A percentile compares a stretch with the other conserved stretches of the same genome.
Evolutionary conservation across 768 basidiomycete species (phyloP).

Genomic region (Hypholoma sublateritium): DNA sequence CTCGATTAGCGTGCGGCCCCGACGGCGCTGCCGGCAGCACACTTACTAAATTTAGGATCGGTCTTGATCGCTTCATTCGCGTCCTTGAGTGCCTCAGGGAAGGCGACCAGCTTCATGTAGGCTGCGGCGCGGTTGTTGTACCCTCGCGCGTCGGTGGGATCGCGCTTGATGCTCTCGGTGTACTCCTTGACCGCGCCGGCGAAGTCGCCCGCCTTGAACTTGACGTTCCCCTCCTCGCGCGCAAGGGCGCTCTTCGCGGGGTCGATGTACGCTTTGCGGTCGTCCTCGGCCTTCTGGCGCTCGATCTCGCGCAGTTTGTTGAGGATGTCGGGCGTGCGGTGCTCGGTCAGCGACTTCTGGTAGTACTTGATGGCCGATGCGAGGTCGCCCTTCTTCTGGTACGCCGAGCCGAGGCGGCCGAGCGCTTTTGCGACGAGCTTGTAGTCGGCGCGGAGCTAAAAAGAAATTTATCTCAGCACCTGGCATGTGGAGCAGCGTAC

Average conservation of each 20-base stretch:
- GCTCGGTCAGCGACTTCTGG: constrained; percentile 93
- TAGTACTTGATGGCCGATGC: constrained; percentile 84
- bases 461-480: neutral
- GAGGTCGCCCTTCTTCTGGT: constrained; percentile 78
- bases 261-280: constrained; percentile 83
- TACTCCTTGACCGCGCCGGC: constrained; percentile 90
- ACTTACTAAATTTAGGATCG: constrained; percentile 80
- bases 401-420: constrained; percentile 86
- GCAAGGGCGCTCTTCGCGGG: constrained; percentile 79
- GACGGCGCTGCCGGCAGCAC: neutral
- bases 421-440: constrained; percentile 94
- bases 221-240: constrained; percentile 88
- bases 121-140: constrained; percentile 99
- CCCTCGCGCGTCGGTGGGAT: constrained; percentile 84
- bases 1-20: constrained; percentile 4
- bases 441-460: constrained; percentile 84
- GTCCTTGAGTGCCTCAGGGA: constrained; percentile 96
- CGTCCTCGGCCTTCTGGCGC: constrained; percentile 72
- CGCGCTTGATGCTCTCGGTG: constrained; percentile 95
- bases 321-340: constrained; percentile 91
- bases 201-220: constrained; percentile 93
- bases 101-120: constrained; percentile 90
- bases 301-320: constrained; percentile 88
- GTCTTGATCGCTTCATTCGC: constrained; percentile 90
- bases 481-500: neutral